These are phyloP conservation scores for Xylaria intraflava DNA, from an alignment of 495 filamentous ascomycete species.

Conservation along the genomic window DNA sequence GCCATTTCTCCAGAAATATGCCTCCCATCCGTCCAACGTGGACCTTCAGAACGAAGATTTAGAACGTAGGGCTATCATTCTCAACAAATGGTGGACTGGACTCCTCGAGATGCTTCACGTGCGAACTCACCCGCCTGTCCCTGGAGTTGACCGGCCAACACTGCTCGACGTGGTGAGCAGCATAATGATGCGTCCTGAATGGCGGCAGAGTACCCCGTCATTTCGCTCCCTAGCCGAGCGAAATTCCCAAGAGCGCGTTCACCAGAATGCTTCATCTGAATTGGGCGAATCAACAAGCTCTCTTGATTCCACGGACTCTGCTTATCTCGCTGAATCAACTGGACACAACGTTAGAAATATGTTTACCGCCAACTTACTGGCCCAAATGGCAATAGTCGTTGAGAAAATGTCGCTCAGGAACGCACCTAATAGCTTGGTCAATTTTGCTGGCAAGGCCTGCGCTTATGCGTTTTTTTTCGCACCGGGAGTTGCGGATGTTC, in stretches of 20 bases:
- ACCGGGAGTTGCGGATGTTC: constrained; percentile 77
- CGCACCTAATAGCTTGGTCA: constrained; percentile 85
- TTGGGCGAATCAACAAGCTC: constrained; percentile 50
- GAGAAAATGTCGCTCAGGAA: constrained; percentile 86
- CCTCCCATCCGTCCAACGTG: constrained; percentile 61
- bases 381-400: constrained; percentile 83
- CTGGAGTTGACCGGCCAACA: constrained; percentile 70
- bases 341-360: constrained; percentile 91
- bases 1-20: constrained; percentile 74
- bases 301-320: constrained; percentile 57
- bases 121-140: constrained; percentile 42
- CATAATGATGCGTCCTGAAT: constrained; percentile 91
- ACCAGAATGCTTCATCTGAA: constrained; percentile 31
- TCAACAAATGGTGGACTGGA: constrained; percentile 95
- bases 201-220: constrained; percentile 65
- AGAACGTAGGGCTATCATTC: constrained; percentile 71
- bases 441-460: constrained; percentile 88
- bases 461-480: constrained; percentile 98
- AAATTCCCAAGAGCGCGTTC: constrained; percentile 34
- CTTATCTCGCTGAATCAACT: constrained; percentile 81
- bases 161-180: constrained; percentile 75
- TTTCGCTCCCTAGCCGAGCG: constrained; percentile 53
- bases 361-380: constrained; percentile 77
- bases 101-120: constrained; percentile 78
- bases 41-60: constrained; percentile 69